Base-by-base conservation (phyloP, 345 rosid genomes). In the Sonneratia caseolaris region DNA sequence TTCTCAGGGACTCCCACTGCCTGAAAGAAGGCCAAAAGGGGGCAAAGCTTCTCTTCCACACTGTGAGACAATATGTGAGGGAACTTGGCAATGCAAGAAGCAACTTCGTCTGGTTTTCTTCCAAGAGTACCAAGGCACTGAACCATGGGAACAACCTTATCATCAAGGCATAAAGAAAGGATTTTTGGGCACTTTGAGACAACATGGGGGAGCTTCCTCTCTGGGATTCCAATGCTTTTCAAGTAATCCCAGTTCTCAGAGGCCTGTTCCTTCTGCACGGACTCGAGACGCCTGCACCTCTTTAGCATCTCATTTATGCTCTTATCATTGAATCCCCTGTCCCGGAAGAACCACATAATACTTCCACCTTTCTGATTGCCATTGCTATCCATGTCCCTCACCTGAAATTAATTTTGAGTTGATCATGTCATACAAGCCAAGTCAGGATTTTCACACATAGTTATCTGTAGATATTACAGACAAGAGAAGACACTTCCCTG, bases 241-340 rank as follows among this genome's bases (percentile, higher is more conserved):
- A 76, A 68, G 75, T 71, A 76, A 21, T 76, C 79, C 79, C 79
- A 76, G 40, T 71, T 76, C 43, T 68, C 68, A 14, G 79, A 76
- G 38, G 79, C 79, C 35, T 18, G 37, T n/a, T 76, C 79, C 32
- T 36, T 71, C 37, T 66, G 72, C 66, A 68, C 75, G 0, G 79
- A 71, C 49, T 38, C 55, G 2, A 76, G 79, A 13, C 75, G 72
- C 75, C 68, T 76, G 75, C 79, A 76, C 75, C 56, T 76, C 55
- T 62, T 76, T 37, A 76, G 72, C 79, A 76, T 76, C 42, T 71
- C 55, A 3, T 61, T 76, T 27, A 76, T 67, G 71, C 71, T 71
- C 40, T 71, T 76, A 19, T 71, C 79, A 1, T 76, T 71, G 32
- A 76, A 76, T 19, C 79, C 79, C 61, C 68, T 48, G 45, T 76